Conservation (phyloP, 768 basidiomycete species). For the Amanita subjunquillea region DNA sequence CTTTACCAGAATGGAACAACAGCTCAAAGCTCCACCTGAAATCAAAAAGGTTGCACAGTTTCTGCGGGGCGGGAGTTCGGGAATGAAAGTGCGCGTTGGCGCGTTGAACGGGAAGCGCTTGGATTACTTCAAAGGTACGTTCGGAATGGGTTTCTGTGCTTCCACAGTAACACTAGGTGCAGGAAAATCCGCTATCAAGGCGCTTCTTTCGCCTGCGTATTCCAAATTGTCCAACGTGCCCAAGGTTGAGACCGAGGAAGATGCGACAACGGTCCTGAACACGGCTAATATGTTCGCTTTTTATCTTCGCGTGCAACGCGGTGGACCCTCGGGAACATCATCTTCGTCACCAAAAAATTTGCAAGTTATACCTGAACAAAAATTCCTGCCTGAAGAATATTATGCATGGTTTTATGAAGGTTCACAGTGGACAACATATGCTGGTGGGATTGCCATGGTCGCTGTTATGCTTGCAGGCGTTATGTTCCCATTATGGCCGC, state of each 20-base stretch:
- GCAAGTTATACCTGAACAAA: conserved; percentile 71
- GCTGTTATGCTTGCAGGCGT: conserved; percentile 89
- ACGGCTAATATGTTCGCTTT: conserved; percentile 77
- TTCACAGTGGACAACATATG: conserved; percentile 87
- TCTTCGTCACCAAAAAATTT: conserved; percentile 72
- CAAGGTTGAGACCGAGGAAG: conserved; percentile 61
- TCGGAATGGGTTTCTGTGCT: not conserved
- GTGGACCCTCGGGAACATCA: conserved; percentile 49
- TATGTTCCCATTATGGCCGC: conserved; percentile 99
- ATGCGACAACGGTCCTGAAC: conserved; percentile 59
- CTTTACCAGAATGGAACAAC: conserved; percentile 46
- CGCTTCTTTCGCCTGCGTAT: conserved; percentile 87
- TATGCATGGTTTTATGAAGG: conserved; percentile 98
- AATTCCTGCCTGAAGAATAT: conserved; percentile 71
- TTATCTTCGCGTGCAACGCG: conserved; percentile 86
- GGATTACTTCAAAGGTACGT: conserved; percentile 96
- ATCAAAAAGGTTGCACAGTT: conserved; percentile 79
- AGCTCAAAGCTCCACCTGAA: conserved; percentile 70
- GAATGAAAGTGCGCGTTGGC: conserved; percentile 83
- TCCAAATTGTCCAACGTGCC: conserved; percentile 76
- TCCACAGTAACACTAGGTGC: not conserved
- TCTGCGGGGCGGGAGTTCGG: conserved; percentile 75
- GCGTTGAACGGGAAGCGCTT: conserved; percentile 89
- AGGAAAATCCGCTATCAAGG: conserved; percentile 93
- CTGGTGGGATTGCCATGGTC: conserved; percentile 87